Base-by-base conservation (phyloP, 1,284 basidiomycete species). In the Earliella scabrosa region DNA sequence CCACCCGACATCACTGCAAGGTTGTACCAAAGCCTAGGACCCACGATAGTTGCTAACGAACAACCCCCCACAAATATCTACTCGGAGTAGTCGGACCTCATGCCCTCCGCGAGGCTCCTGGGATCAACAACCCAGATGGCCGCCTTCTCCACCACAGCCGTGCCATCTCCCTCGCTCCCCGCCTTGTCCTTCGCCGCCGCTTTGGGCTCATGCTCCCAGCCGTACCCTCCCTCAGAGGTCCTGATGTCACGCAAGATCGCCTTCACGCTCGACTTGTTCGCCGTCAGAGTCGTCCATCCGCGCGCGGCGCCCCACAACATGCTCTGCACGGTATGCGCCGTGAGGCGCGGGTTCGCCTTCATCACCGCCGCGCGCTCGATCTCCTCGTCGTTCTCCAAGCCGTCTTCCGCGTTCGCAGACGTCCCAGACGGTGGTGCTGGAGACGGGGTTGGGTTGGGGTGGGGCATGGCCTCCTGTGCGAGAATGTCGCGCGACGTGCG, bases 261-360 rank as follows among this genome's bases (percentile, higher is more conserved):
- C 67, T 82, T 86, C 27, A 93, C 83, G 60, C 91, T 91, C 31
- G 87, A 81, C 63, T 83, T 82, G 61, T 93, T 93, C 18, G 90
- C 90, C 5, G 89, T 92, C 45, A 94, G 74, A 20, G 90, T 93
- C 53, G 92, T 93, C 87, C 90, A 88, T 1, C 88, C 86, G 29
- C 83, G 75, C 36, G 72, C 74, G 0, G 88, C 85, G 23, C 91
- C 92, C 70, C 82, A 82, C 10, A 87, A 75, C 73, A 91, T 75
- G 60, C 86, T 88, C 51, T 84, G 78, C 14, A 88, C 82, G 0
- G 88, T 92, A 64, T 91, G 89, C 9, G 78, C 81, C 0, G 87
- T 89, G 40, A 89, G 73, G 20, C 79, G 76, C 3, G 82, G 77
- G 63, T 86, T 87, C 31, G 77, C 76, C 53, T 78, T 82, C 35